A percentile compares a stretch with the other conserved stretches of the same genome.
Evolutionary conservation across 1,139 yeast genomes (phyloP).

Genomic region (Taphrina pruni): DNA sequence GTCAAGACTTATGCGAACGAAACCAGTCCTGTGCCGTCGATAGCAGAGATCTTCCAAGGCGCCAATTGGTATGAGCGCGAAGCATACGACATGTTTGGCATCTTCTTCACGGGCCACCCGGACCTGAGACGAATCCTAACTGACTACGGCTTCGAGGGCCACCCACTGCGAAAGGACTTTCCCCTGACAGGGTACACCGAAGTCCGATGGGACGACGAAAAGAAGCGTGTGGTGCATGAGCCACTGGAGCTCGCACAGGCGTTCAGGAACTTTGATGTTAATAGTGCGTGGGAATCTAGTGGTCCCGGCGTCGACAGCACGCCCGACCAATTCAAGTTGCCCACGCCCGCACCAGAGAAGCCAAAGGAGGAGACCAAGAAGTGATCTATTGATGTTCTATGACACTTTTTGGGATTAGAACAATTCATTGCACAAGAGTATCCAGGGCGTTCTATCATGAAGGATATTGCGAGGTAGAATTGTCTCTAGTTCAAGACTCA

Average conservation of each 20-base stretch:
- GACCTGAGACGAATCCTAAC: constrained; percentile 90
- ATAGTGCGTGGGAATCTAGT: constrained; percentile 89
- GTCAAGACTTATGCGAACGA: constrained; percentile 89
- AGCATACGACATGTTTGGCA: constrained; percentile 48
- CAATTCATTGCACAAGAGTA: background rate
- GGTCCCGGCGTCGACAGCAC: constrained; percentile 85
- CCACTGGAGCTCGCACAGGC: constrained; percentile 71
- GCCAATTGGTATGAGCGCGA: constrained; percentile 71
- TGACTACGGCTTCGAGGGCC: constrained; percentile 92
- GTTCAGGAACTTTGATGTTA: constrained; percentile 87
- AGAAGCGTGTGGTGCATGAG: constrained; percentile 86
- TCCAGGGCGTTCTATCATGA: too few species aligned
- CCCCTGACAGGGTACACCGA: constrained; percentile 74
- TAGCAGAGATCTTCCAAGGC: constrained; percentile 73
- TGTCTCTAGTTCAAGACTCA: too few species aligned
- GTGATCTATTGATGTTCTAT: constrained; percentile 13
- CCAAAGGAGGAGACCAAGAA: constrained; percentile 51
- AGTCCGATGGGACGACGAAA: constrained; percentile 87
- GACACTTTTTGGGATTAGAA: background rate
- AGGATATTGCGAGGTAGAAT: too few species aligned
- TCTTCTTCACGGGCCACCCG: constrained; percentile 87
- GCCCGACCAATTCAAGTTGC: constrained; percentile 80
- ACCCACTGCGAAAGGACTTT: constrained; percentile 89
- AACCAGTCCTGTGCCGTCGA: constrained; percentile 78
- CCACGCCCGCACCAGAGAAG: constrained; percentile 77